A percentile compares a stretch with the other conserved stretches of the same genome.
Evolutionary conservation across 2,329 filamentous ascomycete genomes (phyloP).

Genomic region (Diaporthe nobilis): DNA sequence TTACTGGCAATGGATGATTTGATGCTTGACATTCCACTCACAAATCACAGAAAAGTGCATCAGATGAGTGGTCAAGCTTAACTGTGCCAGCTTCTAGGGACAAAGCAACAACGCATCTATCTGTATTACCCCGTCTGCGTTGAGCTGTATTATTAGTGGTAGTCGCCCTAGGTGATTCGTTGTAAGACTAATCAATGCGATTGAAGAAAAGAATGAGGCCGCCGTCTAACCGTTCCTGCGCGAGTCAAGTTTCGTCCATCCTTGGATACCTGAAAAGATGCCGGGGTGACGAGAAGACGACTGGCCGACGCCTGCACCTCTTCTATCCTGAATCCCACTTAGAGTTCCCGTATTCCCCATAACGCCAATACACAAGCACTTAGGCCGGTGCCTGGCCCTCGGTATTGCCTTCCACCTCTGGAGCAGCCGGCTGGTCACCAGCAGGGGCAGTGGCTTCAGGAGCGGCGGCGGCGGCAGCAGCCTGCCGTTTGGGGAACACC

Average conservation of each 20-base stretch:
- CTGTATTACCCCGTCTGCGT: constrained; percentile 14
- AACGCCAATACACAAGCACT: not conserved
- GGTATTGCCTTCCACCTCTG: not conserved
- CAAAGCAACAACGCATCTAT: not conserved
- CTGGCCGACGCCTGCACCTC: not conserved
- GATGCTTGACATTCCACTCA: not conserved
- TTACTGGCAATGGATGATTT: no score
- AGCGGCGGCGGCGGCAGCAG: not conserved
- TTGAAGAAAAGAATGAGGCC: constrained; percentile 17
- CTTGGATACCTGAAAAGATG: not conserved
- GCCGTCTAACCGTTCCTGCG: constrained; percentile 5
- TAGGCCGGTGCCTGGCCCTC: not conserved
- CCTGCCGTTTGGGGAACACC: constrained; percentile 31
- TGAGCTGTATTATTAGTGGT: not conserved
- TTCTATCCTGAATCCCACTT: no score
- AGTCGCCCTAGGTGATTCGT: constrained; percentile 33
- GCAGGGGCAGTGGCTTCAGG: not conserved
- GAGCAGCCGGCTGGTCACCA: not conserved
- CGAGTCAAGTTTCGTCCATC: not conserved
- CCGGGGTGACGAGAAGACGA: not conserved
- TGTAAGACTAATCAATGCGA: constrained; percentile 1
- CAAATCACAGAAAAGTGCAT: not conserved
- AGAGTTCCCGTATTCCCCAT: not conserved
- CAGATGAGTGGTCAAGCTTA: not conserved
- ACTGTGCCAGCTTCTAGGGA: not conserved